Evolutionary conservation across 176 grass and related monocot genomes (phyloP), one percentile per base, ranked within the genome.

Genomic region (Thalia dealbata): DNA sequence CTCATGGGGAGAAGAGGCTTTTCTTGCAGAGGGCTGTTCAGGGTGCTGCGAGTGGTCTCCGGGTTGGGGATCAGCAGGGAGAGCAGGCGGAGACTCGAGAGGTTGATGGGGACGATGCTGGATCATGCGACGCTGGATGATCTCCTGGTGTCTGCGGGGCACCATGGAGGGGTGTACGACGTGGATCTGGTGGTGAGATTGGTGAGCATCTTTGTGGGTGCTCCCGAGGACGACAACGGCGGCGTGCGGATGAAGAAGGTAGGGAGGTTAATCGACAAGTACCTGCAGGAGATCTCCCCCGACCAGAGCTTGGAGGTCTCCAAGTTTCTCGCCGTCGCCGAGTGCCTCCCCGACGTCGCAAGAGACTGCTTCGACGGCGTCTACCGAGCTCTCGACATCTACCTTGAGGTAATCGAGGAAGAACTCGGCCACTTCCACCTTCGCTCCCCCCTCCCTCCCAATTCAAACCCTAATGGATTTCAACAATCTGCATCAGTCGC

Each of bases 41-140:
- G 79, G 90, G 95, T 90, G 23, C 80, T 92, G 15, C 61, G 95
- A 41, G 78, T 84, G 55, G 87, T 92, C 44, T 81, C 90, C 0
- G 82, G 80, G 18, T 78, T 90, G 50, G 90, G 95, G 60, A 26
- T 91, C 23, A 80, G 81, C 78, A 89, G 38, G 7, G 90, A 91
- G 23, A 86, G 81, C 79, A 35, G 85, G 56, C 80, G 82, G 73
- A 92, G 78, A 58, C 78, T 97, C 63, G 95, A 97, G 83, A 76
- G 56, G 70, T 75, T 92, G 16, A 90, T 97, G 81, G 95, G 95
- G 6, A 66, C 82, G 27, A 83, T 86, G 77, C 87, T 97, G 45
- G 87, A 97, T 75, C 95, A 97, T 70, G 95, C 95, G 61, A 85
- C 90, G 38, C 82, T 97, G 63, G 95, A 97, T 61, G 89, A 97